Evolutionary conservation across 2,329 filamentous ascomycete genomes (phyloP).

Genomic region (Fusarium sp.): DNA sequence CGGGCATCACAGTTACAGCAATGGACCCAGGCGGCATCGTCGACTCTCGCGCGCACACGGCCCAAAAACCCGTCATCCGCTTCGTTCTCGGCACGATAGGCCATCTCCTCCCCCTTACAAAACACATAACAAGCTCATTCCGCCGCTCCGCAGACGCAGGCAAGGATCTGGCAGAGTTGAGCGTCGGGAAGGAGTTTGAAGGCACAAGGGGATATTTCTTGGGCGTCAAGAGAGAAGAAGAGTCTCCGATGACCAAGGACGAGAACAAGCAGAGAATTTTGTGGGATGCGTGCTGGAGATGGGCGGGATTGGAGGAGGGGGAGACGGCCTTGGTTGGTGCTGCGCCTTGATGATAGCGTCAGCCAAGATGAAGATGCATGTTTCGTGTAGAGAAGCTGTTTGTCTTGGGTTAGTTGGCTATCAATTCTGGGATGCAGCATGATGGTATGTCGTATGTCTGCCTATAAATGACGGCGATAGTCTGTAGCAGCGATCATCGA

Average conservation of each 20-base stretch:
- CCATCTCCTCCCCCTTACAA: constrained; percentile 9
- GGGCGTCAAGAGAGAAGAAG: not conserved
- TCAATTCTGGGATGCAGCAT: not conserved
- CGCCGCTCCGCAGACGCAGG: constrained; percentile 28
- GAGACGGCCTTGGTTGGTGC: constrained; percentile 26
- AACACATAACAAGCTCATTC: constrained; percentile 14
- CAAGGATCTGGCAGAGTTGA: constrained; percentile 22
- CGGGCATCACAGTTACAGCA: constrained; percentile 33
- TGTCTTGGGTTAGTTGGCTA: not conserved
- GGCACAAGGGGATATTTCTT: constrained; percentile 20
- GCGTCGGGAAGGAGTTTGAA: constrained; percentile 18
- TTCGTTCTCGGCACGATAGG: not conserved
- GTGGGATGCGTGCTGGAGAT: constrained; percentile 37
- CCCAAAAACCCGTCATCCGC: constrained; percentile 17
- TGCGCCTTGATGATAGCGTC: not conserved
- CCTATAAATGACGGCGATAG: not conserved
- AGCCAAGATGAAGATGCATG: not conserved
- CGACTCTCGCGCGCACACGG: constrained; percentile 34
- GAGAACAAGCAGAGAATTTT: not conserved
- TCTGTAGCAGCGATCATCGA: not conserved
- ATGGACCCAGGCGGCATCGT: constrained; percentile 40
- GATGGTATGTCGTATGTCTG: too few relatives aligned
- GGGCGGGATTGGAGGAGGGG: constrained; percentile 12
- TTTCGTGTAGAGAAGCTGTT: not conserved
- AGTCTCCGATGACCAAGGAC: constrained; percentile 13